Evolutionary conservation across 768 basidiomycete genomes (phyloP), one percentile per base, ranked within the genome.

Genomic region (Auricularia sp.): DNA sequence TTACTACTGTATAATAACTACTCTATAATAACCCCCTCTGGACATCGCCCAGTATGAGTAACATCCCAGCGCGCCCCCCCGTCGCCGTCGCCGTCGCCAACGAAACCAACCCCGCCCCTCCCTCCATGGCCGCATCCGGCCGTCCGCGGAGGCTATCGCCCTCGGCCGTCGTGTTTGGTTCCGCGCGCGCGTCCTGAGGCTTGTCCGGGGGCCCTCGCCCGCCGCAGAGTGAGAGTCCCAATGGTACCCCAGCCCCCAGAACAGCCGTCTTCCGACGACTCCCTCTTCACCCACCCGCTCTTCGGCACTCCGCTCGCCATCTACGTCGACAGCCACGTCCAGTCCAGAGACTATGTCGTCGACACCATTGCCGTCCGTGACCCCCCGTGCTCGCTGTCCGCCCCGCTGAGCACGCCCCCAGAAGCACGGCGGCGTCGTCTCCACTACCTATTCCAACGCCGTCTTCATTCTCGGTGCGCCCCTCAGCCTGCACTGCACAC

Each of bases 321-420:
- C 67, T 94, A 88, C 76, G 80, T 94, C 70, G 89, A 91, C 70
- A 88, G 90, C 69, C 90, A 92, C 65, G 88, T 93, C 24, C 79
- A 82, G 24, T 85, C 91, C 76, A 84, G 83, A 70, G 85, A 88
- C 18, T 68, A 74, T 63, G 76, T 94, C 63, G 80, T 83, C 39
- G 83, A 85, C 58, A 76, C 89, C 64, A 82, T 93, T 70, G 78
- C 79, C 54, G 92, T 84, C 79, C 54, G 92, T 84, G 59, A 39
- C 66, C 63, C 68, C 68, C 62, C 37, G 51, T 54, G 34, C 67
- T 63, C 61, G 21, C 16, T 42, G 62, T 61, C 21, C n/a, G 54
- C 44, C 61, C 36, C 6, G 24, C 37, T 11, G 29, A 34, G 14
- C 59, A 21, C 21, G 47, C 35, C 42, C 34, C 34, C 75, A 93